Conservation (phyloP, 2,329 filamentous ascomycete genomes). For the Exophiala lecanii-corni region DNA sequence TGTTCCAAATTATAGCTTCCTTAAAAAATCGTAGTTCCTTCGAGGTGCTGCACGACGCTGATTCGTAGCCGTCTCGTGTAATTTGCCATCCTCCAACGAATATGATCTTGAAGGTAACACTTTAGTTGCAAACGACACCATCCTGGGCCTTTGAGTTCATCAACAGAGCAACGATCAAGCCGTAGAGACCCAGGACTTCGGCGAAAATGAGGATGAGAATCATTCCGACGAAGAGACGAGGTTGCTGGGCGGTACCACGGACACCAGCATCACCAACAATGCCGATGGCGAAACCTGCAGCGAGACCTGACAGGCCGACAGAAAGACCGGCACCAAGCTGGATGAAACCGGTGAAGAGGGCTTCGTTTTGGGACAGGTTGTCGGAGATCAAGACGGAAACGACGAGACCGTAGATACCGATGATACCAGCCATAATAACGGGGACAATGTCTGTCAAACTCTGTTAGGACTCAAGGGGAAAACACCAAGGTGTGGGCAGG, state of each 20-base stretch:
- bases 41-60: too few relatives aligned
- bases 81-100: neutral
- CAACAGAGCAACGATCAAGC: slow-evolving; percentile 94
- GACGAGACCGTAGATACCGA: slow-evolving; percentile 95
- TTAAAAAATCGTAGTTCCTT: too few relatives aligned
- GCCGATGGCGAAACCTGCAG: slow-evolving; percentile 78
- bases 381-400: slow-evolving; percentile 84
- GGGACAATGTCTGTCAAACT: slow-evolving; percentile 21
- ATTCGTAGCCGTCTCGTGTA: slow-evolving; percentile 17
- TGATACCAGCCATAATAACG: slow-evolving; percentile 99
- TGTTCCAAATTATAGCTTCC: too few relatives aligned
- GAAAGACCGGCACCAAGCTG: slow-evolving; percentile 78
- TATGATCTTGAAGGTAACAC: neutral
- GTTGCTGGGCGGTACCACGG: slow-evolving; percentile 49
- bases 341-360: slow-evolving; percentile 78
- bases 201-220: slow-evolving; percentile 99
- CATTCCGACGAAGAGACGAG: slow-evolving; percentile 73
- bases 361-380: slow-evolving; percentile 64
- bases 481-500: neutral
- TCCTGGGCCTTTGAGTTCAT: slow-evolving; percentile 93
- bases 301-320: slow-evolving; percentile 76
- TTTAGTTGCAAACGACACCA: slow-evolving; percentile 60
- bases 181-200: slow-evolving; percentile 98
- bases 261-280: slow-evolving; percentile 63
- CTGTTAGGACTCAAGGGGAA: neutral